Evolutionary conservation across 495 filamentous ascomycete species (phyloP).

Genomic region (Pseudevernia furfuracea): DNA sequence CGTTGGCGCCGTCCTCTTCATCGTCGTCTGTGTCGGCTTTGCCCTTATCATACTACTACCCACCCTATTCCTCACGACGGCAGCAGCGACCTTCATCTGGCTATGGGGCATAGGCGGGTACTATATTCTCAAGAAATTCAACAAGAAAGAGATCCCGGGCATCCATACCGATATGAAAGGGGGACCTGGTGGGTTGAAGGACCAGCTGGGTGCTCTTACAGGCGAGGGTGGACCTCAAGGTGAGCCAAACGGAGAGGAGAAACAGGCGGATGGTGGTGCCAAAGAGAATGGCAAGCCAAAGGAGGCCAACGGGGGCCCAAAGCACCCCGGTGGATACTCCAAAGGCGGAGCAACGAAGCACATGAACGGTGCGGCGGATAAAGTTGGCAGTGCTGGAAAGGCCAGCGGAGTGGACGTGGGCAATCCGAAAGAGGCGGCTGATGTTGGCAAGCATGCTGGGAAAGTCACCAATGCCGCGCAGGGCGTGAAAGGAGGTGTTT

Average conservation of each 20-base stretch:
- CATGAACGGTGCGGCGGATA: slow-evolving; percentile 22
- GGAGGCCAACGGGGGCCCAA: background rate
- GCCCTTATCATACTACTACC: slow-evolving; percentile 58
- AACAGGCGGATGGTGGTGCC: slow-evolving; percentile 1
- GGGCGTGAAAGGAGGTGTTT: slow-evolving; percentile 14
- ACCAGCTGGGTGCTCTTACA: slow-evolving; percentile 8
- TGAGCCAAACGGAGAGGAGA: slow-evolving; percentile 7
- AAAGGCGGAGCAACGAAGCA: slow-evolving; percentile 1
- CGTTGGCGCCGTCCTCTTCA: slow-evolving; percentile 47
- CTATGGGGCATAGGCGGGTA: slow-evolving; percentile 53
- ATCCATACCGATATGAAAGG: slow-evolving; percentile 23
- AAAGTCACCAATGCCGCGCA: slow-evolving; percentile 23
- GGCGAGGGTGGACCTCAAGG: slow-evolving; percentile 11
- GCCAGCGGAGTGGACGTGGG: slow-evolving; percentile 73
- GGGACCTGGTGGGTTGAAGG: slow-evolving; percentile 14
- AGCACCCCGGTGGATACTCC: background rate
- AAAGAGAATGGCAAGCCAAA: slow-evolving; percentile 18
- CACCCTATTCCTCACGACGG: slow-evolving; percentile 51
- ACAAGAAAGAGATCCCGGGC: slow-evolving; percentile 28
- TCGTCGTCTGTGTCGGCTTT: slow-evolving; percentile 52
- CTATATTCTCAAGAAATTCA: slow-evolving; percentile 45
- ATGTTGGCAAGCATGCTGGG: slow-evolving; percentile 28
- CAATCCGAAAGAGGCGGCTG: slow-evolving; percentile 45
- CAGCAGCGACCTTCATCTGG: slow-evolving; percentile 52
- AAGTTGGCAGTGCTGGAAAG: slow-evolving; percentile 39